A percentile compares a stretch with the other conserved stretches of the same genome.
phyloP scores from a whole-genome alignment of 306 rosid species.

The Sicyos baderoa region DNA sequence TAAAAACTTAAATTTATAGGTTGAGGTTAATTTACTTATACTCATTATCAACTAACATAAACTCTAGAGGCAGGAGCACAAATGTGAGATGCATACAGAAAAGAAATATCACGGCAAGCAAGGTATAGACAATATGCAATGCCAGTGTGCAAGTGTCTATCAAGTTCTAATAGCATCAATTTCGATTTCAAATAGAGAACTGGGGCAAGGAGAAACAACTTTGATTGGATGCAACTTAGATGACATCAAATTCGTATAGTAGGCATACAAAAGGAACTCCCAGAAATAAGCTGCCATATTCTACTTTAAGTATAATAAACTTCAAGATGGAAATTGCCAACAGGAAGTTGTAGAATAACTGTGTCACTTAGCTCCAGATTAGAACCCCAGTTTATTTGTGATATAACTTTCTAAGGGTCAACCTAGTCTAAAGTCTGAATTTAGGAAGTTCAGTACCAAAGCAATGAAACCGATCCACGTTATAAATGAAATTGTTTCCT shows the following conservation, averaged over 20 bases:
- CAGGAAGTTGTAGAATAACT: background rate
- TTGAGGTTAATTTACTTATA: too few relatives aligned
- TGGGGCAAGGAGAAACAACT: background rate
- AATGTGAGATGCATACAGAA: background rate
- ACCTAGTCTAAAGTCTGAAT: background rate
- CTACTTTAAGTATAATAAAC: background rate
- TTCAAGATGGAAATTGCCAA: background rate
- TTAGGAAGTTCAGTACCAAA: constrained; percentile 1
- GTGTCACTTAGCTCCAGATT: background rate
- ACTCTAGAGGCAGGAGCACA: background rate
- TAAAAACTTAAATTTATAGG: too few relatives aligned
- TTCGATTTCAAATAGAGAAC: background rate
- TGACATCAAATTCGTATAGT: background rate
- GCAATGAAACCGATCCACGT: background rate
- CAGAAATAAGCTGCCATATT: background rate
- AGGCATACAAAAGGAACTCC: background rate
- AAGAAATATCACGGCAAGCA: background rate
- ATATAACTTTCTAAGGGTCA: background rate
- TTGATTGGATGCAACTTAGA: background rate
- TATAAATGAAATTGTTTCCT: too few relatives aligned
- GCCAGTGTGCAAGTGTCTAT: background rate
- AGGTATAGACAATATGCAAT: background rate
- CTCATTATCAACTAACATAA: too few relatives aligned
- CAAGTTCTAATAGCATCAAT: background rate
- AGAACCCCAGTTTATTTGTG: background rate